Base-by-base conservation (phyloP, 1,284 basidiomycete species). In the Apiotrichum brassicae region DNA sequence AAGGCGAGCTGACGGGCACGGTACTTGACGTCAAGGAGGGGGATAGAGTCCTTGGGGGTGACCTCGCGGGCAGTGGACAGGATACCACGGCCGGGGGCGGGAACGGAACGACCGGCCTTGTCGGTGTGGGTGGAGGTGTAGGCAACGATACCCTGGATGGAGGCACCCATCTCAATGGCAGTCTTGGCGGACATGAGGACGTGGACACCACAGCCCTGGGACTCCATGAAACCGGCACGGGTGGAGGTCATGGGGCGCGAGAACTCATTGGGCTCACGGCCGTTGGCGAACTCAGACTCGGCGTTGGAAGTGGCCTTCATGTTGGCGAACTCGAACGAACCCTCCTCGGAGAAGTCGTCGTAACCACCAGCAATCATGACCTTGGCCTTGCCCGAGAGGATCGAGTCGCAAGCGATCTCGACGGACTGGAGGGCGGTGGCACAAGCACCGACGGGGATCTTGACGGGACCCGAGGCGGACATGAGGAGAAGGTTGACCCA, bases 301-400 rank as follows among this genome's bases (percentile, higher is more conserved):
- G 92, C 86, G 68, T 94, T 97, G 74, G 87, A 92, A 7, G 95
- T 98, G 6, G 95, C 95, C 76, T 97, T 95, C 95, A 98, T 98
- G 79, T 97, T 97, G 50, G 92, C 94, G 74, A 93, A 93, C 75
- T 97, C 92, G 74, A 83, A 94, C 18, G 92, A 94, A 20, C 92
- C 93, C 73, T 97, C 93, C 75, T 98, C 95, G 61, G 86, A 87
- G 69, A 97, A 82, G 73, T 98, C 95, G 67, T 98, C 95, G 76
- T 92, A 97, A 52, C 94, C 95, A 75, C 95, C 95, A 37, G 94
- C 87, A 57, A 98, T 85, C 95, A 98, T 98, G 68, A 98, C 84
- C 78, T 97, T 97, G 43, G 94, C 94, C 74, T 98, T 98, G 63
- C 93, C 89, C 5, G 86, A 86, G 36, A 95, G 74, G 57, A 98